These are phyloP conservation scores for Penicillium nordicum DNA, from an alignment of 2,329 filamentous ascomycete genomes.

Conservation along the genomic window DNA sequence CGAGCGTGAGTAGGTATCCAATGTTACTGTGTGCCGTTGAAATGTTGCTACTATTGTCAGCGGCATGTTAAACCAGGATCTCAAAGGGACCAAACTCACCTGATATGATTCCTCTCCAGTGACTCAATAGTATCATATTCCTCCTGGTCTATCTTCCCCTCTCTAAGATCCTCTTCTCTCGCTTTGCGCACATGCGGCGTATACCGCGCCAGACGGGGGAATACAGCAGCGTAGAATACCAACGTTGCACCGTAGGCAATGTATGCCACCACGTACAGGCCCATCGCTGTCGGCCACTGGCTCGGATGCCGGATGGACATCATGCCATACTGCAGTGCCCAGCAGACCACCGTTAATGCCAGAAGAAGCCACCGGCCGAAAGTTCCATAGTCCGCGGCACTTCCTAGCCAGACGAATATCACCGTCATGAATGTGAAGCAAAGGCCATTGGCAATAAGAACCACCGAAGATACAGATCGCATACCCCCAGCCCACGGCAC, in stretches of 20 bases:
- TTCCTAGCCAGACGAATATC: slow-evolving; percentile 43
- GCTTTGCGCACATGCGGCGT: slow-evolving; percentile 44
- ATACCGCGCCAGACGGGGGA: slow-evolving; percentile 40
- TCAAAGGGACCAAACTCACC: slow-evolving; percentile 15
- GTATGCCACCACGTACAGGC: slow-evolving; percentile 41
- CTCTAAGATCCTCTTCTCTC: slow-evolving; percentile 40
- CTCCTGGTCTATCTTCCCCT: slow-evolving; percentile 37
- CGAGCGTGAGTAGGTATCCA: slow-evolving; percentile 40
- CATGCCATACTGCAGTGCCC: slow-evolving; percentile 43
- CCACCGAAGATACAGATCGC: slow-evolving; percentile 37
- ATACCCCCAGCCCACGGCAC: slow-evolving; percentile 41
- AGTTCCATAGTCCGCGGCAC: slow-evolving; percentile 43
- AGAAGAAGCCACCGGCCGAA: slow-evolving; percentile 44
- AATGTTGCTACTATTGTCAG: slow-evolving; percentile 31
- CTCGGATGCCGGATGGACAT: slow-evolving; percentile 35
- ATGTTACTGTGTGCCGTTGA: slow-evolving; percentile 46
- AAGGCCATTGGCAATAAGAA: slow-evolving; percentile 43
- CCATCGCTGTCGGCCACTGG: slow-evolving; percentile 44
- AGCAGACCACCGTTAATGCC: slow-evolving; percentile 40
- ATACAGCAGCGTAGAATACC: slow-evolving; percentile 44
- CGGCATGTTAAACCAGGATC: background rate
- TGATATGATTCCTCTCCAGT: slow-evolving; percentile 43
- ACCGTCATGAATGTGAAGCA: slow-evolving; percentile 44
- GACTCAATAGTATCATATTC: slow-evolving; percentile 44
- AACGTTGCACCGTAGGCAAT: slow-evolving; percentile 41